phyloP scores from a whole-genome alignment of 495 filamentous ascomycete species.

The Endocarpon pusillum region DNA sequence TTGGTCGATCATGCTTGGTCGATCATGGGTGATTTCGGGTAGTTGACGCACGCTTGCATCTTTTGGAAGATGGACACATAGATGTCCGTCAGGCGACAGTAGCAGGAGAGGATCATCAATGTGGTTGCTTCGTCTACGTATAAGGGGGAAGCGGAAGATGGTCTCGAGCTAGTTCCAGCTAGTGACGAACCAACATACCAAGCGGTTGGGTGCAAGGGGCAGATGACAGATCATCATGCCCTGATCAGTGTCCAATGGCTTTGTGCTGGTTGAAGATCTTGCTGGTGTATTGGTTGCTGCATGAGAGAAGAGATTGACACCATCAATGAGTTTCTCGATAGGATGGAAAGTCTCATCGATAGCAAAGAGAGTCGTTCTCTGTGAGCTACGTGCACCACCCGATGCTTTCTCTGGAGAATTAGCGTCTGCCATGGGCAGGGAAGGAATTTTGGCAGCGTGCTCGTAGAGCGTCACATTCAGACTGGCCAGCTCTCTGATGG shows the following conservation, averaged over 20 bases:
- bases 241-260: too few relatives aligned
- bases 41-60: conserved; percentile 3
- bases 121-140: conserved; percentile 6
- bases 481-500: conserved; percentile 1
- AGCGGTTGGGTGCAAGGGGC: too few relatives aligned
- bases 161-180: too few relatives aligned
- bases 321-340: conserved; percentile 4
- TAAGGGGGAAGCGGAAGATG: background rate
- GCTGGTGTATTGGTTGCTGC: too few relatives aligned
- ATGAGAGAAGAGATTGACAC: conserved; percentile 1
- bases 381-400: background rate
- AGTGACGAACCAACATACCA: too few relatives aligned
- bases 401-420: background rate
- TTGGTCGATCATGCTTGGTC: background rate
- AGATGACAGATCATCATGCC: too few relatives aligned
- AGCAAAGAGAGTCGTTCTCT: background rate
- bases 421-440: background rate
- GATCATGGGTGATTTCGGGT: background rate
- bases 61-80: conserved; percentile 5
- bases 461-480: conserved; percentile 6
- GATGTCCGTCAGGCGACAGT: conserved; percentile 5
- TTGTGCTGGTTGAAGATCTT: too few relatives aligned
- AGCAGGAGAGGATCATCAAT: conserved; percentile 4
- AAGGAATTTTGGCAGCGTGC: conserved; percentile 5
- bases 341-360: conserved; percentile 4